A percentile compares a stretch with the other conserved stretches of the same genome.
phyloP scores from a whole-genome alignment of 345 rosid species.

The Streptanthus diversifolius region DNA sequence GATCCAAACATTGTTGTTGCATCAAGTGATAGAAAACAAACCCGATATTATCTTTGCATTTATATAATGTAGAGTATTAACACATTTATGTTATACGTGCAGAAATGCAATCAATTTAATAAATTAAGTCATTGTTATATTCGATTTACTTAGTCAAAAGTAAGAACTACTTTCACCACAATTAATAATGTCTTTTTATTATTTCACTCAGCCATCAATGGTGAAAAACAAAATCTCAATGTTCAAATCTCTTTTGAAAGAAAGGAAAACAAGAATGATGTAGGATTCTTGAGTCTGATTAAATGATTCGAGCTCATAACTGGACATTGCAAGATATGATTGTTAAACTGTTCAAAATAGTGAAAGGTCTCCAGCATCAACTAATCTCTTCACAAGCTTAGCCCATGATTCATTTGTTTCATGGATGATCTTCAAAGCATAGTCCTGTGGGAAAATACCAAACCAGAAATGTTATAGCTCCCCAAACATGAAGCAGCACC shows the following conservation, averaged over 20 bases:
- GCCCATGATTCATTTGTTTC: slow-evolving; percentile 89
- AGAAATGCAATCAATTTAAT: no score
- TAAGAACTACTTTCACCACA: neutral
- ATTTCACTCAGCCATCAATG: slow-evolving; percentile 11
- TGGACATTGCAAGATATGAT: neutral
- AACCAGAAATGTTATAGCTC: neutral
- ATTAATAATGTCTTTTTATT: neutral
- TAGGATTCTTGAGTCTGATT: neutral
- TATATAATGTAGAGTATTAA: no score
- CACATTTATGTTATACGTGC: no score
- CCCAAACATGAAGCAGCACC: slow-evolving; percentile 1
- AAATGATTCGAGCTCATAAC: neutral
- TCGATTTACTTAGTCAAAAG: neutral
- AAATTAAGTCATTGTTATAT: neutral
- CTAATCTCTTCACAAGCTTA: slow-evolving; percentile 70
- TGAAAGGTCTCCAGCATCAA: slow-evolving; percentile 62
- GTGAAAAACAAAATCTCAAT: slow-evolving; percentile 15
- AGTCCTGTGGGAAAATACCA: slow-evolving; percentile 46
- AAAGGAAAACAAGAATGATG: slow-evolving; percentile 18
- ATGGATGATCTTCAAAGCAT: slow-evolving; percentile 69
- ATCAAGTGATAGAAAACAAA: no score
- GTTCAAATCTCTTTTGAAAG: neutral
- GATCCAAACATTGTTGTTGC: no score
- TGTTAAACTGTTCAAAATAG: slow-evolving; percentile 34
- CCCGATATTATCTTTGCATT: no score